Evolutionary conservation across 2,329 filamentous ascomycete genomes (phyloP), one percentile per base, ranked within the genome.

Genomic region (Monosporascus sp.): DNA sequence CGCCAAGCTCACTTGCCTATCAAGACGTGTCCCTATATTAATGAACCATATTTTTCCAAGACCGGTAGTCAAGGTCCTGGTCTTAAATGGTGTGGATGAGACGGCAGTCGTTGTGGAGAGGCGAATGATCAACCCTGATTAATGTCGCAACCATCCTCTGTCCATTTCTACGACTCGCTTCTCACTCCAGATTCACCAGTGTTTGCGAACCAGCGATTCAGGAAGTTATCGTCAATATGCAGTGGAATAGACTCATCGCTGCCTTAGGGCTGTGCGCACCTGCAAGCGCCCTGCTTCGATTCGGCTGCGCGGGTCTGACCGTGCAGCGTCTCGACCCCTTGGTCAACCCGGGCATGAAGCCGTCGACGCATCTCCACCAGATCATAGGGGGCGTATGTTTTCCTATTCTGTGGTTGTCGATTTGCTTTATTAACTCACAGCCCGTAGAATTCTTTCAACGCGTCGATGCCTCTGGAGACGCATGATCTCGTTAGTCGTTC

Each of bases 361-460:
- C 80, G 5, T 75, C 79, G 5, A 67, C 70, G 6, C 81, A 85
- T 66, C 73, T 81, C 8, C 82, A 85, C 63, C 80, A 77, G 49
- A 77, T 85, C 53, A 75, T 79, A 52, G 81, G 83, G 50, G 73
- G 72, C 8, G 70, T 72, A 67, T 46, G 67, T 51, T 35, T 43
- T 20, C 14, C 9, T 43, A 38, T 43, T 9, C 7, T 15, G n/a
- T 38, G 18, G 0, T 20, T 2, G 9, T 25, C 11, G 31, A 14
- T 45, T 37, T n/a, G 8, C 1, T 36, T 15, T 50, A 17, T 8
- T 45, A 38, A 7, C 54, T 65, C 35, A 61, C 7, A 7, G 5
- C 5, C 11, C n/a, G 2, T 27, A 70, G 67, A 72, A 75, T 56
- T 68, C 68, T 2, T 76, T 76, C 68, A 75, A 75, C 56, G 67